Conservation (phyloP, 257 asterid genomes). For the Henckelia pumila region DNA sequence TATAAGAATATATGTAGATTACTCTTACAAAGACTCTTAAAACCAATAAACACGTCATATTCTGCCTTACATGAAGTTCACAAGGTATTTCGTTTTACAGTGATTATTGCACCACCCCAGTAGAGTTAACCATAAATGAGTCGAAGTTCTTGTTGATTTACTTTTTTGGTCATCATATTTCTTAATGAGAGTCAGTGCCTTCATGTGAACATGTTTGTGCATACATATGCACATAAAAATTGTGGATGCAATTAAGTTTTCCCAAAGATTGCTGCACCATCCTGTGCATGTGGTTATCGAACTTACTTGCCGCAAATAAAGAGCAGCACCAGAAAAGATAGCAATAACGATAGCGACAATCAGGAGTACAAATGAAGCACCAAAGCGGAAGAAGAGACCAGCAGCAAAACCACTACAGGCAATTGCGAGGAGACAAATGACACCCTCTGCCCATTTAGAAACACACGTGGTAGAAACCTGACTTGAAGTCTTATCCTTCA, state of each 20-base stretch:
- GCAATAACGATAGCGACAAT: slow-evolving; percentile 59
- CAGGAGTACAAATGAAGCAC: slow-evolving; percentile 53
- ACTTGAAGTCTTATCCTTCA: slow-evolving; percentile 52
- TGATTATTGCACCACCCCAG: too few relatives aligned
- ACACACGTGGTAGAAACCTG: slow-evolving; percentile 39
- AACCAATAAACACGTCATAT: background rate
- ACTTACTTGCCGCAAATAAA: slow-evolving; percentile 72
- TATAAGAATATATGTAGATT: background rate
- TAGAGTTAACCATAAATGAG: too few relatives aligned
- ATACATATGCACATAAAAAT: background rate
- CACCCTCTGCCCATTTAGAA: slow-evolving; percentile 60
- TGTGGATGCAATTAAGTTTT: background rate
- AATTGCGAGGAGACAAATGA: slow-evolving; percentile 60
- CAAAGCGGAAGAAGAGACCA: slow-evolving; percentile 66
- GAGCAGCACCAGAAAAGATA: slow-evolving; percentile 50
- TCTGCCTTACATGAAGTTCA: background rate
- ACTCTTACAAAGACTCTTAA: background rate
- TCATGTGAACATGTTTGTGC: background rate
- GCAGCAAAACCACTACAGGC: slow-evolving; percentile 76
- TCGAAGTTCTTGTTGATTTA: too few relatives aligned
- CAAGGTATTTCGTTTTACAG: background rate
- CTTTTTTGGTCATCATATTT: background rate
- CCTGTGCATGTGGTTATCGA: slow-evolving; percentile 2
- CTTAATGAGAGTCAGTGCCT: background rate
- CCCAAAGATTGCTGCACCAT: too few relatives aligned